Percentiles rank a stretch among this genome's conserved stretches.
phyloP scores from a whole-genome alignment of 2,329 filamentous ascomycete species.

The Fusarium chuoi region DNA sequence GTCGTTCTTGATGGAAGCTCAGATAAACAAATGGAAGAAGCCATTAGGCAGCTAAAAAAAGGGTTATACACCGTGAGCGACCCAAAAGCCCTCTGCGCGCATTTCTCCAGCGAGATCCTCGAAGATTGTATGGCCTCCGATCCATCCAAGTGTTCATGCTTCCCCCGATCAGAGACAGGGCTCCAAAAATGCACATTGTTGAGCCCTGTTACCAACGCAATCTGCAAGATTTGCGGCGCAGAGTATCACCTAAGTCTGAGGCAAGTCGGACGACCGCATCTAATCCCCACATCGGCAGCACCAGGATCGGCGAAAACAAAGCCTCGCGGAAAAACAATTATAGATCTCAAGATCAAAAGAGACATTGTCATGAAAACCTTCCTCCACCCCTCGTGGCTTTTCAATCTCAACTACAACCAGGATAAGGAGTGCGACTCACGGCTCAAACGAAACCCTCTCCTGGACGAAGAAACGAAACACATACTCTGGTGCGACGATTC shows the following conservation, averaged over 20 bases:
- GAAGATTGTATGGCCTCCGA: neutral
- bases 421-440: neutral
- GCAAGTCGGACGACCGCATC: neutral
- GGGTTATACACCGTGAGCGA: neutral
- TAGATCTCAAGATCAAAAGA: neutral
- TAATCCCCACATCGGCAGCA: neutral
- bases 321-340: neutral
- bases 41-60: neutral
- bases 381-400: neutral
- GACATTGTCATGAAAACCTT: neutral
- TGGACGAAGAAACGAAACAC: neutral
- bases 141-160: neutral
- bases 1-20: neutral
- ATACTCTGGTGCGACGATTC: neutral
- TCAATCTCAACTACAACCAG: neutral
- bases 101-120: neutral
- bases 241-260: neutral
- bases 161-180: neutral
- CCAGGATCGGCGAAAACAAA: neutral
- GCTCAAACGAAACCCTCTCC: neutral
- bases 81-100: neutral
- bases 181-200: neutral
- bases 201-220: neutral
- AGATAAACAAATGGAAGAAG: neutral
- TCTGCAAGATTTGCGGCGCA: neutral